Percentiles rank a stretch among this genome's conserved stretches.
Evolutionary conservation across 768 basidiomycete genomes (phyloP).

Genomic region (Mycena epipterygia): DNA sequence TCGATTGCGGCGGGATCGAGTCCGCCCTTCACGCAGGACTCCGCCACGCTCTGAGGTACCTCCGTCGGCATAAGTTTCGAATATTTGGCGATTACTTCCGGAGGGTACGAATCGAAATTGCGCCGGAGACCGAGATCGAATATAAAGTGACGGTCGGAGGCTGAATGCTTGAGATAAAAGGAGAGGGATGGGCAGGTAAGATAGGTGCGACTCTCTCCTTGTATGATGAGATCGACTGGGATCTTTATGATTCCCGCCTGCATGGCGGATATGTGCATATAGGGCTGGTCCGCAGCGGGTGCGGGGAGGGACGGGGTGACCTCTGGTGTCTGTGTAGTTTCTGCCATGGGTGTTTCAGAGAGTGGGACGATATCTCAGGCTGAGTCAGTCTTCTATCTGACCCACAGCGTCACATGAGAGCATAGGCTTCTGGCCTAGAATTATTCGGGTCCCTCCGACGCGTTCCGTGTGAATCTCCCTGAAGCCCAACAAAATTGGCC

Average conservation of each 20-base stretch:
- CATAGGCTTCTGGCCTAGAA: too few relatives aligned
- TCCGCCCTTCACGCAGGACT: conserved; percentile 67
- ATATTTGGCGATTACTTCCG: conserved; percentile 41
- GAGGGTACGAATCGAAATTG: conserved; percentile 59
- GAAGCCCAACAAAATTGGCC: too few relatives aligned
- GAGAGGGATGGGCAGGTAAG: conserved; percentile 60
- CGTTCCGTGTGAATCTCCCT: too few relatives aligned
- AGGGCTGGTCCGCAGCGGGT: conserved; percentile 60
- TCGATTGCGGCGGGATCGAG: conserved; percentile 57
- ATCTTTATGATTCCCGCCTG: conserved; percentile 63
- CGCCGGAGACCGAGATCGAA: conserved; percentile 72
- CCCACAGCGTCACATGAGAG: too few relatives aligned
- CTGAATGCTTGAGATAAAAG: conserved; percentile 66
- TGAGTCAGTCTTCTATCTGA: too few relatives aligned
- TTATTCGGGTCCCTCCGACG: too few relatives aligned
- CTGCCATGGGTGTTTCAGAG: too few relatives aligned
- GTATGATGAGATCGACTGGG: conserved; percentile 52
- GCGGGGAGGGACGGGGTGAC: conserved; percentile 48
- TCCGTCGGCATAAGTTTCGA: conserved; percentile 22
- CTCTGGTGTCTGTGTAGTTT: background rate
- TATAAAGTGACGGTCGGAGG: conserved; percentile 52
- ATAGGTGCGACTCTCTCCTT: conserved; percentile 44
- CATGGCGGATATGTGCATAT: conserved; percentile 67
- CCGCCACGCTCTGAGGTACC: conserved; percentile 56
- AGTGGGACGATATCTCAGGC: too few relatives aligned